Evolutionary conservation across 257 asterid species (phyloP), one percentile per base, ranked within the genome.

Genomic region (Primulina eburnea): DNA sequence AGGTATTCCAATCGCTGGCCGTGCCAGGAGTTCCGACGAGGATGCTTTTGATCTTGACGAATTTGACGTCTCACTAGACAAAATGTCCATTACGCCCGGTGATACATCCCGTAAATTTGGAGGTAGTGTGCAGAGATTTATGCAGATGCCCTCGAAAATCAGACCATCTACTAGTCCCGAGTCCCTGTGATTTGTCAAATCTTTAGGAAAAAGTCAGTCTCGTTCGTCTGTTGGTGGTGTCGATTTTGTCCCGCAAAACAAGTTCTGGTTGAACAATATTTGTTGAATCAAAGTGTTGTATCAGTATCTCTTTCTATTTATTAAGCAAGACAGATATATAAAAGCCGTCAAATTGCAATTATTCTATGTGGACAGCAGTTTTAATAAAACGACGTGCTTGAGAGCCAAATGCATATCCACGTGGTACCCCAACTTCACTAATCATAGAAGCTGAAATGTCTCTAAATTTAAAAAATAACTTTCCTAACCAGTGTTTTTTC

Each of bases 101-200:
- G 80, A 83, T 75, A 62, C 76, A 9, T 71, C 73, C 33, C 70
- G 52, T 76, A 79, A 71, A 57, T 85, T 82, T 69, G 94, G 84
- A 75, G 95, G 85, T 64, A 82, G 82, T 73, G 59, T 83, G 34
- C 79, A 61, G 43, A 53, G 78, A 5, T 65, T 69, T n/a, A 10
- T 65, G 73, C 91, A 65, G 86, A 92, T 92, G 98, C 97, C 98
- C 10, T 88, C 97, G 1, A 88, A 79, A 81, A 84, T 90, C 79
- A 82, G 84, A 77, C 96, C 97, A 11, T 88, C 97, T 0, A 78
- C 80, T 0, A 90, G 94, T 61, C 97, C 98, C 0, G 96, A 88
- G 73, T 92, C 98, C 3, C 78, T 89, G 85, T 92, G 79, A 76
- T 78, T 64, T 38, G 50, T 38, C 50, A 38, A 38, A 38, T 38